Conservation (phyloP, 2,329 filamentous ascomycete species). For the Beauveria sp. region DNA sequence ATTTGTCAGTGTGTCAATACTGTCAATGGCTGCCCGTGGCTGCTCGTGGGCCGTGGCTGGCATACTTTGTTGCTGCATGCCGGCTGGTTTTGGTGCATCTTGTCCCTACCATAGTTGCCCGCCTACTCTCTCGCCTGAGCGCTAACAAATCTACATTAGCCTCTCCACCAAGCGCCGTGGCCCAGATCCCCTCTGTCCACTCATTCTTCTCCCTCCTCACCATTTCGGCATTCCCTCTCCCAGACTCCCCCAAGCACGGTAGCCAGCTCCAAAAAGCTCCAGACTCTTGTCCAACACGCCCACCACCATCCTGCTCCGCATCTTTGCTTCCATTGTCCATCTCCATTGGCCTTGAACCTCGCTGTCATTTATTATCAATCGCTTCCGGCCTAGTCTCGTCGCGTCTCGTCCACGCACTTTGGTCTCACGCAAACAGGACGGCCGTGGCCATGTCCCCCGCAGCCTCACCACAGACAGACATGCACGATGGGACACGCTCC, state of each 20-base stretch:
- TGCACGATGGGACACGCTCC: too few species aligned
- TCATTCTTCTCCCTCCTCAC: not conserved
- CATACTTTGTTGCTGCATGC: too few species aligned
- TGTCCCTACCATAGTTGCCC: too few species aligned
- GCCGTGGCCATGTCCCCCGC: not conserved
- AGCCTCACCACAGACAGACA: not conserved
- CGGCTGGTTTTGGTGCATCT: too few species aligned
- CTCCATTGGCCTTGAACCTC: not conserved
- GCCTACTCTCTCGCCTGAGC: too few species aligned
- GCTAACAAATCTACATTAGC: too few species aligned
- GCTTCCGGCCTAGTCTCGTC: not conserved
- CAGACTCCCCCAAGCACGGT: not conserved
- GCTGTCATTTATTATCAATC: conserved; percentile 7
- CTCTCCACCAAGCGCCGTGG: not conserved
- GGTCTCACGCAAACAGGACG: not conserved
- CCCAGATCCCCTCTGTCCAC: not conserved
- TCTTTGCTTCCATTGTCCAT: not conserved
- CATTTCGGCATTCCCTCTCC: not conserved
- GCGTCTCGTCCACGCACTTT: not conserved
- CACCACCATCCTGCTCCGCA: conserved; percentile 1
- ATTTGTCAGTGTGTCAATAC: too few species aligned
- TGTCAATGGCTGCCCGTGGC: too few species aligned
- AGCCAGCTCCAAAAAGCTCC: not conserved
- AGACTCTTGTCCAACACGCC: not conserved
- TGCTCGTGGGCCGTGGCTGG: too few species aligned